Evolutionary conservation across 176 grass and related monocot genomes (phyloP).

Genomic region (Oryza glaberrima): DNA sequence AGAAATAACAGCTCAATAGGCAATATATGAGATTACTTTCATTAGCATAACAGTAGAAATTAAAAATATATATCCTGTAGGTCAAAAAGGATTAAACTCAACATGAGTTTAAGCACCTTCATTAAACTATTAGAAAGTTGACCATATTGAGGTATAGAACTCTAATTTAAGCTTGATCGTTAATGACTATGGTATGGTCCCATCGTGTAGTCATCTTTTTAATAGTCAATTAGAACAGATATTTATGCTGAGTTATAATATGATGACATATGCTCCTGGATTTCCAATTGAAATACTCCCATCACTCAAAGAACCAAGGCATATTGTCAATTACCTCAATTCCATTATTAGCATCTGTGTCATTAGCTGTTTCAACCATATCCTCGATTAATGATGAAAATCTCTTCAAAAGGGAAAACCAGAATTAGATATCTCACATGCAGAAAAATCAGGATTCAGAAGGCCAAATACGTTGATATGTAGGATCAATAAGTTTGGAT

Average conservation of each 20-base stretch:
- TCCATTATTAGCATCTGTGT: conserved; percentile 33
- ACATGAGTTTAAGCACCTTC: background rate
- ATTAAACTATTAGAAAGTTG: background rate
- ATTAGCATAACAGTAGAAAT: conserved; percentile 31
- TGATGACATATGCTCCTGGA: background rate
- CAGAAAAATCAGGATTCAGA: conserved; percentile 16
- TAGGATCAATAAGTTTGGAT: background rate
- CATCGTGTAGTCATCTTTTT: background rate
- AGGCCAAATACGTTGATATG: conserved; percentile 17
- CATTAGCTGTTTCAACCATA: conserved; percentile 55
- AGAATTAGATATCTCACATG: conserved; percentile 30
- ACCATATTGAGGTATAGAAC: background rate
- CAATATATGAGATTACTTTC: conserved; percentile 1
- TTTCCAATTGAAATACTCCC: background rate
- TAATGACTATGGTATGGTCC: background rate
- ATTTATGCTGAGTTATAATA: background rate
- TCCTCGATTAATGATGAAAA: conserved; percentile 63
- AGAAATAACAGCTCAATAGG: background rate
- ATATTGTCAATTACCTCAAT: conserved; percentile 61
- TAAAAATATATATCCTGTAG: background rate
- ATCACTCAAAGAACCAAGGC: background rate
- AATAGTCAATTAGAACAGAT: background rate
- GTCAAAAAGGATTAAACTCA: background rate
- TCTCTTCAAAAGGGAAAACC: conserved; percentile 55
- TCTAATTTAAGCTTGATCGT: background rate